Conservation (phyloP, 2,329 filamentous ascomycete species). For the Phaeosphaeria sp. region DNA sequence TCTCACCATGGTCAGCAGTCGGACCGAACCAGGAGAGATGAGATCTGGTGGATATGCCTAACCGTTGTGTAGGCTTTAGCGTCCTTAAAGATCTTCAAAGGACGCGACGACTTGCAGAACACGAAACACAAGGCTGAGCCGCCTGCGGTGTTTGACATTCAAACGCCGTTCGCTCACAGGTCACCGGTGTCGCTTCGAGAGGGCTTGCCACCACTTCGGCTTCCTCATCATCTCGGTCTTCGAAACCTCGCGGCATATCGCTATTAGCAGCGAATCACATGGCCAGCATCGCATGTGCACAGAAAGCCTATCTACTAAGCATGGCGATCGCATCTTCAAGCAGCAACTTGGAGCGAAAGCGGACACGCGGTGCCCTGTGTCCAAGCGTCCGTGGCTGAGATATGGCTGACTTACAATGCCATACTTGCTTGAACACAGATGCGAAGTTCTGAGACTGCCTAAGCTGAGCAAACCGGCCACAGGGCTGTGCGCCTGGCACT, state of each 20-base stretch:
- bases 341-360: constrained; percentile 3
- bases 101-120: constrained; percentile 33
- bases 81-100: constrained; percentile 20
- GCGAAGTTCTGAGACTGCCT: constrained; percentile 17
- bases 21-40: constrained; percentile 18
- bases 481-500: constrained; percentile 18
- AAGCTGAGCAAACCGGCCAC: constrained; percentile 4
- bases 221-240: constrained; percentile 9
- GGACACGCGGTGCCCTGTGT: neutral
- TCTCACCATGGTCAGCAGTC: constrained; percentile 6
- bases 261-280: constrained; percentile 14
- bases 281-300: constrained; percentile 6
- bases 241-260: constrained; percentile 10
- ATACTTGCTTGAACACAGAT: constrained; percentile 16
- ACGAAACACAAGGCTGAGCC: constrained; percentile 32
- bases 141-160: constrained; percentile 4
- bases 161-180: constrained; percentile 3
- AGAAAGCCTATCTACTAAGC: constrained; percentile 5
- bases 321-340: constrained; percentile 4
- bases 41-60: constrained; percentile 20
- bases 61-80: constrained; percentile 17
- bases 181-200: neutral
- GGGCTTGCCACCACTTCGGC: constrained; percentile 17
- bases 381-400: constrained; percentile 11
- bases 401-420: constrained; percentile 10